Evolutionary conservation across 2,329 filamentous ascomycete genomes (phyloP).

Genomic region (Graphilbum fragrans): DNA sequence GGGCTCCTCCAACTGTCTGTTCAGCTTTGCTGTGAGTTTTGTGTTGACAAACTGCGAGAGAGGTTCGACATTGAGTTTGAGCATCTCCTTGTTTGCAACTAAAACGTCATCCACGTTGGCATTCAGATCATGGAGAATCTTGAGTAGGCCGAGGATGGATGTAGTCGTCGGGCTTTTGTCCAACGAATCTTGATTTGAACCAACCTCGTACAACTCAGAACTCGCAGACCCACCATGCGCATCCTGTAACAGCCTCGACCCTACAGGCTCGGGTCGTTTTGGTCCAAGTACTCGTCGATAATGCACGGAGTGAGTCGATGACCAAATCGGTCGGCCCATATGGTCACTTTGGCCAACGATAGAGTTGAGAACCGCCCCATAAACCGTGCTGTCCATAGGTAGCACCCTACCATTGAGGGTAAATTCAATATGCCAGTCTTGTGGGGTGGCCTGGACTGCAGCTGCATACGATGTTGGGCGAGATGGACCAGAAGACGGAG

Average conservation of each 20-base stretch:
- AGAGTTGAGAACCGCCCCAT: constrained; percentile 74
- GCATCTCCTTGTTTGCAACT: constrained; percentile 58
- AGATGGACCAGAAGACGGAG: constrained; percentile 42
- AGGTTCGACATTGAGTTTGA: constrained; percentile 68
- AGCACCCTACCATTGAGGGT: constrained; percentile 74
- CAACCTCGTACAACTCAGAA: background rate
- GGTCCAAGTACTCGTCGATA: constrained; percentile 80
- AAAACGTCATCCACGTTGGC: constrained; percentile 86
- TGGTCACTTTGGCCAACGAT: constrained; percentile 45
- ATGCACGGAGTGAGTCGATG: constrained; percentile 78
- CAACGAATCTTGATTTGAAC: constrained; percentile 58
- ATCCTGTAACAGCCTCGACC: constrained; percentile 42
- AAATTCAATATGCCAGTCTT: constrained; percentile 98
- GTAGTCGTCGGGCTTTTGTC: constrained; percentile 75
- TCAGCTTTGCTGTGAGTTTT: constrained; percentile 94
- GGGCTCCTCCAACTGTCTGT: constrained; percentile 91
- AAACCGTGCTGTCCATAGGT: constrained; percentile 87
- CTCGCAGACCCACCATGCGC: constrained; percentile 26
- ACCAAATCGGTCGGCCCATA: constrained; percentile 72
- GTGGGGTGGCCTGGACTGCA: constrained; percentile 65
- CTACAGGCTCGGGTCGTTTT: constrained; percentile 58
- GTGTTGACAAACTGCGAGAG: constrained; percentile 95
- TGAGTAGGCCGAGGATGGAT: constrained; percentile 76
- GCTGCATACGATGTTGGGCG: constrained; percentile 73
- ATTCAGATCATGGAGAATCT: constrained; percentile 86